Evolutionary conservation across 306 rosid species (phyloP), one percentile per base, ranked within the genome.

Genomic region (Prunus armeniaca): DNA sequence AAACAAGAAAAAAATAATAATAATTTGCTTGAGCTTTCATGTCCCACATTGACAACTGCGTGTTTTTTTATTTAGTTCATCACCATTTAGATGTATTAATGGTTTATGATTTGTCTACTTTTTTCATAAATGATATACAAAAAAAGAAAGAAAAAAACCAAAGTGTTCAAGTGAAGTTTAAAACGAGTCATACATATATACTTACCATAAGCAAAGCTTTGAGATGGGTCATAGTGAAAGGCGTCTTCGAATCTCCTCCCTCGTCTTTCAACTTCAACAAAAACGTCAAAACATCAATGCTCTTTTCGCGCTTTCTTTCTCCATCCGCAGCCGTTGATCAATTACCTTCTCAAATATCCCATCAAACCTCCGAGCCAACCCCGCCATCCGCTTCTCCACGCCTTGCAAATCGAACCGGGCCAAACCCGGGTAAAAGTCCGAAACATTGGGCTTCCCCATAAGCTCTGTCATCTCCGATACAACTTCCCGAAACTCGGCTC

Each of bases 341-440:
- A 95, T 89, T 80, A 95, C 58, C 6, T 34, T 81, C 1, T 90
- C 96, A 5, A 92, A 95, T 12, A 95, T 89, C 58, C 6, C 28
- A 38, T 95, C 97, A 4, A 94, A 84, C 25, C 76, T 77, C 4
- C 5, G 27, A 0, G n/a, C 80, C 61, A 84, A 65, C 13, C 2
- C 34, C 0, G 18, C 10, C 91, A 89, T 92, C 76, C 85, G n/a
- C 68, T 79, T 88, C 67, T 4, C 76, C 41, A 92, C 77, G 11
- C 96, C 96, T 46, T 95, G 98, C 84, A 95, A 34, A 71, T 95
- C 97, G 2, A 95, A 95, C 52, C 89, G 82, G 18, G 92, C 93
- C 88, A 95, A 63, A 24, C 72, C 67, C 57, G 95, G 91, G 61
- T 74, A 95, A 15, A 89, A 92, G 20, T 95, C 97, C 61, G 93